Evolutionary conservation across 2,329 filamentous ascomycete species (phyloP), one percentile per base, ranked within the genome.

Genomic region (Penicillium olsonii): DNA sequence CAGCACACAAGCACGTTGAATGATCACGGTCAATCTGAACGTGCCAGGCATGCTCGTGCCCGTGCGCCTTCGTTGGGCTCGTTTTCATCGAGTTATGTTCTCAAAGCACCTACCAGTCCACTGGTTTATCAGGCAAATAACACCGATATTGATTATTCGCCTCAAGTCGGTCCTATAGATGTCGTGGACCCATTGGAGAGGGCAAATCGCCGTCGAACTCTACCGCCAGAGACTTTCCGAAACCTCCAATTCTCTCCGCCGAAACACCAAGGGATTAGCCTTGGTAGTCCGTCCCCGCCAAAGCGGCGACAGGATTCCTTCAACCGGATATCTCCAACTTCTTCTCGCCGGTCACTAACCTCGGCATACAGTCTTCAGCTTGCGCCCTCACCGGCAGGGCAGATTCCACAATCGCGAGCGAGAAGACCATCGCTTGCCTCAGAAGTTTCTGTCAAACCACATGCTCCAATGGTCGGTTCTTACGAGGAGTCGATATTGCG

Each of bases 401-500:
- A 55, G 56, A 65, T 59, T 24, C 61, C 53, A 24, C 68, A 31
- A 52, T 70, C 14, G 65, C 73, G 24, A 76, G 77, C 18, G 76
- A 82, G 14, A 69, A 80, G 90, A 37, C 85, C 87, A 0, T 96
- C 92, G 0, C 76, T 89, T 38, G 80, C 83, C 14, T 84, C 87
- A 0, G 92, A 96, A 38, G 75, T 78, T 2, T 90, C 90, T 2
- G 87, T 90, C 4, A 75, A 94, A 22, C 88, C 92, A 48, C 90
- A 95, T 70, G 92, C 92, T 8, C 92, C 92, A 3, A 95, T 99
- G 88, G 92, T 97, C 2, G 94, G 94, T 2, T 96, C 92, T 2
- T 99, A 96, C 61, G 94, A 99, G 71, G 94, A 99, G 72, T 96
- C 91, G 22, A 96, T 99, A 52, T 76, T 99, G 2, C 85, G 90